Base-by-base conservation (phyloP, 2,329 filamentous ascomycete genomes). In the Chalara sp. region DNA sequence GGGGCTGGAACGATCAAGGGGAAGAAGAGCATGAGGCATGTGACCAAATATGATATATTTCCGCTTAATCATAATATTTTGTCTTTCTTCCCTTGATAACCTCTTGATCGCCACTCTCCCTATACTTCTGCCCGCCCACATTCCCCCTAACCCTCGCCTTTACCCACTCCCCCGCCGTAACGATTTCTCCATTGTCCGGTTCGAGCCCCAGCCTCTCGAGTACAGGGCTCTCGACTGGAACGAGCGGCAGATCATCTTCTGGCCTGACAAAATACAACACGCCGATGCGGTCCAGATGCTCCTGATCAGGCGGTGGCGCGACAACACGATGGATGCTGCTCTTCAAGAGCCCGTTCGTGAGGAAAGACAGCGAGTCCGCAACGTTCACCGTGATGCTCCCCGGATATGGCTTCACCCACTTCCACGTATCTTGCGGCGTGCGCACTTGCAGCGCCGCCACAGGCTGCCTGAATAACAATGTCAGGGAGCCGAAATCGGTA, bases 341-440 rank as follows among this genome's bases (percentile, higher is more conserved):
- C 50, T 72, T 71, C 42, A 73, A 61, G 40, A 73, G 72, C 0
- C 73, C 72, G 3, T 70, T 71, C 0, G 73, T 75, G 8, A 76
- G 58, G 29, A 72, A 72, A 2, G 69, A 71, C 40, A 77, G 53
- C 0, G 72, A 67, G 57, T 78, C 75, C 6, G 71, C 73, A 0
- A 72, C 71, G 49, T 77, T 77, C 40, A 76, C 72, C 0, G 73
- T 75, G 5, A 78, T 68, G 0, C 69, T 74, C 0, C 70, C 74
- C 7, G 74, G 67, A 2, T 73, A 65, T 0, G 73, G 72, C 44
- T 68, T 68, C 0, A 75, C 73, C 67, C 71, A 77, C 48, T 75
- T 76, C 74, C 75, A 78, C 3, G 70, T 44, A 0, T 68, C 68
- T 0, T 69, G 65, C 0, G 69, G 63, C 12, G 71, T 70, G 45